Conservation (phyloP, 2,329 filamentous ascomycete genomes). For the Cryphonectria japonica region DNA sequence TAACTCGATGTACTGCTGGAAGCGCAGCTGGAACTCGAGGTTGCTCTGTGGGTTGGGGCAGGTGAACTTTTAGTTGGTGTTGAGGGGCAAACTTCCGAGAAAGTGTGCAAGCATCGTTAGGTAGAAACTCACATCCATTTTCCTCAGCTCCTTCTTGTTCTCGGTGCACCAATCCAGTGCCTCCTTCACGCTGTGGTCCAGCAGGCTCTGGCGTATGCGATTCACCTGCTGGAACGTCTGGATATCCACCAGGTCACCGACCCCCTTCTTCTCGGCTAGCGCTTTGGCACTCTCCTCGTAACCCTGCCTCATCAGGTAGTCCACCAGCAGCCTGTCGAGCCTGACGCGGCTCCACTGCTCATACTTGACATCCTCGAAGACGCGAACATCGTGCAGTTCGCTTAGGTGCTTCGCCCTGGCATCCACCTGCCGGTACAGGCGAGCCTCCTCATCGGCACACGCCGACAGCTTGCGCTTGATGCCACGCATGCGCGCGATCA, state of each 20-base stretch:
- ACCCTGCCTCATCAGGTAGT: conserved; percentile 85
- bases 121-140: conserved; percentile 68
- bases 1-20: conserved; percentile 95
- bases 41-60: conserved; percentile 59
- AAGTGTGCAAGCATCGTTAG: conserved; percentile 1
- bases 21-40: conserved; percentile 88
- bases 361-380: conserved; percentile 89
- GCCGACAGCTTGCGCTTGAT: conserved; percentile 84
- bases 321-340: conserved; percentile 84
- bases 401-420: conserved; percentile 81
- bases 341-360: conserved; percentile 84
- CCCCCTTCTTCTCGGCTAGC: conserved; percentile 74
- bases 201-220: conserved; percentile 73
- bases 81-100: too few species aligned
- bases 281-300: conserved; percentile 77
- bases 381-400: conserved; percentile 78
- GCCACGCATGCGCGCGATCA: conserved; percentile 82
- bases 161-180: conserved; percentile 90
- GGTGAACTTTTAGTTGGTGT: not conserved
- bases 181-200: conserved; percentile 71
- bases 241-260: conserved; percentile 83
- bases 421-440: conserved; percentile 74
- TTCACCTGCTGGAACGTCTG: conserved; percentile 85
- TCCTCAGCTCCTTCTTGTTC: conserved; percentile 89
- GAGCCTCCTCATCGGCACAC: conserved; percentile 78